Conservation (phyloP, 2,329 filamentous ascomycete species). For the Aaosphaeria arxii region DNA sequence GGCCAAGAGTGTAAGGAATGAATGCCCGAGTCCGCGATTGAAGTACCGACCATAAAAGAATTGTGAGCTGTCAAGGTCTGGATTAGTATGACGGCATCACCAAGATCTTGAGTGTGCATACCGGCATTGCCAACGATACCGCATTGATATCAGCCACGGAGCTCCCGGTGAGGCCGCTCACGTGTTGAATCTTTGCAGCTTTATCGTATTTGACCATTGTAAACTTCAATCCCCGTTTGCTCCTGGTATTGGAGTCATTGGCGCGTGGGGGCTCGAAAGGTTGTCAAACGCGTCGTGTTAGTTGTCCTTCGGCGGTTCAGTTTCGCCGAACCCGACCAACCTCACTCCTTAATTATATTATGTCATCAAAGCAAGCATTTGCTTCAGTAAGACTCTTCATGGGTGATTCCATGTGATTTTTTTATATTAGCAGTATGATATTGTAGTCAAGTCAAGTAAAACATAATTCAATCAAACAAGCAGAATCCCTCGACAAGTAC, state of each 20-base stretch:
- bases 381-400: too few relatives aligned
- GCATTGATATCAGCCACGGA: conserved; percentile 80
- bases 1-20: conserved; percentile 65
- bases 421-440: too few relatives aligned
- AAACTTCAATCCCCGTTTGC: conserved; percentile 1
- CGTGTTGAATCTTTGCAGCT: conserved; percentile 89
- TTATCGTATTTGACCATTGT: conserved; percentile 66
- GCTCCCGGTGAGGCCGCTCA: conserved; percentile 85
- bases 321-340: neutral
- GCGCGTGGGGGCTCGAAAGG: neutral
- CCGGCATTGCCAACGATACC: conserved; percentile 81
- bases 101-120: conserved; percentile 45
- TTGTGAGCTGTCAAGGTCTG: conserved; percentile 60
- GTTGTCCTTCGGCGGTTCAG: neutral
- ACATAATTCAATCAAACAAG: too few relatives aligned
- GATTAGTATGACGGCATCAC: conserved; percentile 24
- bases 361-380: too few relatives aligned
- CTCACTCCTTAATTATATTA: too few relatives aligned
- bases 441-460: too few relatives aligned
- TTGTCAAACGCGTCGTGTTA: neutral
- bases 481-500: too few relatives aligned
- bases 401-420: too few relatives aligned
- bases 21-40: conserved; percentile 85
- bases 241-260: too few relatives aligned
- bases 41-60: conserved; percentile 83